Evolutionary conservation across 1,139 yeast species (phyloP), one percentile per base, ranked within the genome.

Genomic region (Blastobotrys malaysiensis): DNA sequence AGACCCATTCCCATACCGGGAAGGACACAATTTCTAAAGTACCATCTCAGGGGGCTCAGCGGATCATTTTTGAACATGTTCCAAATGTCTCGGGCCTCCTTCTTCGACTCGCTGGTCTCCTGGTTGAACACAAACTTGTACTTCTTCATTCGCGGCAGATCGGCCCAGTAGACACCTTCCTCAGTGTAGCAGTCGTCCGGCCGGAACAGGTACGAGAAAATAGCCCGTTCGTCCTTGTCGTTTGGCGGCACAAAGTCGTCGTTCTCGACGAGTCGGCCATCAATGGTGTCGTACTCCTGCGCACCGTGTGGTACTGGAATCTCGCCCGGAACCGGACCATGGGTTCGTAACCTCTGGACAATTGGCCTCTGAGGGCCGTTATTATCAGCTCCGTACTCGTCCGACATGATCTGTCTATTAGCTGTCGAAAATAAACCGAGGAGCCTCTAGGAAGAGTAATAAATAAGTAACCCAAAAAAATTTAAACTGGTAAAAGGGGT

Each of bases 141-240:
- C 19, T 66, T 64, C 63, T 68, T 47, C 26, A 55, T 45, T n/a
- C 64, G 48, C 9, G 72, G 70, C 60, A 70, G 53, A 53, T 71
- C 74, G 36, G 73, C 74, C 74, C 74, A 71, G 65, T 71, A 71
- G n/a, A 55, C 59, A 24, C 73, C 73, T 24, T 66, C 65, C 16
- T 57, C 61, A 27, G 60, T 59, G 59, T 68, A 70, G 18, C 68
- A 58, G 48, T 70, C 73, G 21, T 56, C 60, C 5, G 73, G 73
- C 51, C 66, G 68, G 31, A 70, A 58, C 20, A 70, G 55, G 53
- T 66, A 60, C 48, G 63, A 61, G 63, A 70, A 69, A 43, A 68
- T 66, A 27, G 65, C 69, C 62, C 66, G 65, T 53, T 69, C 73
- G 50, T 64, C 63, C 61, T 69, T 67, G 44, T 65, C 69, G 43